phyloP scores from a whole-genome alignment of 2,329 filamentous ascomycete genomes.

The Exophiala sideris region DNA sequence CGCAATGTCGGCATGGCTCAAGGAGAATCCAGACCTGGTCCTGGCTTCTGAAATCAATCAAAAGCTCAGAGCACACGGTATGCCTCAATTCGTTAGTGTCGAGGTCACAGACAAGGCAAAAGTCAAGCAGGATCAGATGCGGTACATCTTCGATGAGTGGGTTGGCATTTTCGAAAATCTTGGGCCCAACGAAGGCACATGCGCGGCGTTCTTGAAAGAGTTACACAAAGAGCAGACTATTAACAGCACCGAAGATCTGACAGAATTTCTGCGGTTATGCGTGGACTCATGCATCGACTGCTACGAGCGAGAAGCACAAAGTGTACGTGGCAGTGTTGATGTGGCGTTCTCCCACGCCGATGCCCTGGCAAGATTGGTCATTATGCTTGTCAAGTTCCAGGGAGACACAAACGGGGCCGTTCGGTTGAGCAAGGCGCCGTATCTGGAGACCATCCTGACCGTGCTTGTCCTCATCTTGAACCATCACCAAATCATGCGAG shows the following conservation, averaged over 20 bases:
- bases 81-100: conserved; percentile 54
- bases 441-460: conserved; percentile 73
- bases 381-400: conserved; percentile 70
- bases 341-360: conserved; percentile 67
- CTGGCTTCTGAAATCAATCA: conserved; percentile 69
- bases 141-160: conserved; percentile 97
- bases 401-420: conserved; percentile 58
- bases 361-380: conserved; percentile 75
- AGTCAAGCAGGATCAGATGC: conserved; percentile 74
- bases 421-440: conserved; percentile 62
- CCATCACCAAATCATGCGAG: conserved; percentile 76
- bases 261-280: conserved; percentile 73
- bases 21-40: conserved; percentile 64
- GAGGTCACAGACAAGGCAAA: conserved; percentile 55
- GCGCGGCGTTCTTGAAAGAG: conserved; percentile 77
- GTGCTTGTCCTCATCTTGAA: conserved; percentile 78
- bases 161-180: conserved; percentile 74
- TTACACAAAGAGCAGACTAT: conserved; percentile 72
- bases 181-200: conserved; percentile 69
- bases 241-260: conserved; percentile 69
- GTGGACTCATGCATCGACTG: conserved; percentile 75
- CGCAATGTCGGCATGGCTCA: conserved; percentile 75
- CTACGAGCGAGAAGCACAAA: conserved; percentile 68
- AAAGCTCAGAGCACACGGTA: conserved; percentile 55
- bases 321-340: conserved; percentile 58